Conservation (phyloP, 768 basidiomycete genomes). For the Brasilioporus rufonigricans region DNA sequence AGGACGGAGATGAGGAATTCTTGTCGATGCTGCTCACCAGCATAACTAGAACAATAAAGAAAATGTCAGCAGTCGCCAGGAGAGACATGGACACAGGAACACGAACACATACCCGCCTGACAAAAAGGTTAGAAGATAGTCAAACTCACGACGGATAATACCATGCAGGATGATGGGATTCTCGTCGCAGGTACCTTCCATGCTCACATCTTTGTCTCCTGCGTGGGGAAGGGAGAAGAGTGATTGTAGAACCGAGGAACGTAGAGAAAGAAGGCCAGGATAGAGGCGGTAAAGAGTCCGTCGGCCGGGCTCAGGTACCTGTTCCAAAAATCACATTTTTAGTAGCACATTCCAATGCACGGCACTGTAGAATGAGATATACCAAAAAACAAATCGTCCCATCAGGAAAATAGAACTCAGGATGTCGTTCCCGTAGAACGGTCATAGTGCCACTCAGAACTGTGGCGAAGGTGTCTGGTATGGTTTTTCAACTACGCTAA, state of each 20-base stretch:
- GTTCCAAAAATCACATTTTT: not conserved
- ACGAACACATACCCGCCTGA: not conserved
- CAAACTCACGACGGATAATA: not conserved
- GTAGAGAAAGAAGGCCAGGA: not conserved
- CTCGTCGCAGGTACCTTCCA: not conserved
- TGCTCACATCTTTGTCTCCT: not conserved
- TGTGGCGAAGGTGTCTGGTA: too few relatives aligned
- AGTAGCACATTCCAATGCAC: not conserved
- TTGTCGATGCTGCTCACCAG: not conserved
- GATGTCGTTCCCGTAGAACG: not conserved
- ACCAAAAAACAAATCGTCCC: not conserved
- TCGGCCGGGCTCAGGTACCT: not conserved
- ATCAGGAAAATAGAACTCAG: not conserved
- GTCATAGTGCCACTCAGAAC: too few relatives aligned
- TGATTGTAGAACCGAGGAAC: not conserved
- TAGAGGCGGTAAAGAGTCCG: not conserved
- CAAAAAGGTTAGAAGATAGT: not conserved
- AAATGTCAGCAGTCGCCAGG: too few relatives aligned
- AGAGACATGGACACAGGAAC: not conserved
- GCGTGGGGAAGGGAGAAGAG: not conserved
- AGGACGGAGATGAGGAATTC: not conserved
- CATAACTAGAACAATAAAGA: not conserved
- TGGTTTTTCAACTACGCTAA: too few relatives aligned
- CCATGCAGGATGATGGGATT: not conserved
- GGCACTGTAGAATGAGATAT: too few relatives aligned